These are phyloP conservation scores for Sutorius australiensis DNA, from an alignment of 768 basidiomycete genomes.

Conservation along the genomic window DNA sequence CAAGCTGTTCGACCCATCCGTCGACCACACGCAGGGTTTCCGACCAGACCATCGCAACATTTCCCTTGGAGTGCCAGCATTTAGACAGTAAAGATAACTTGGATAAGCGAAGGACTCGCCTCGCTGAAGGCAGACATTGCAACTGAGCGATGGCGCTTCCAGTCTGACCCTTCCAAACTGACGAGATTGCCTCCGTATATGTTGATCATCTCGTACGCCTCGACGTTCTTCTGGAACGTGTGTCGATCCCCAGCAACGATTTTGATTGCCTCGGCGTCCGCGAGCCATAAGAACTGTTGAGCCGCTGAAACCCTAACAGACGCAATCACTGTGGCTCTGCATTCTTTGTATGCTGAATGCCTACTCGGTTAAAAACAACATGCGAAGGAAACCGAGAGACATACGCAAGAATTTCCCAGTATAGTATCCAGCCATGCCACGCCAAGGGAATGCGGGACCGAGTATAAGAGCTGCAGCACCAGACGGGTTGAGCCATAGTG, in stretches of 20 bases:
- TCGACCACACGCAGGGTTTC: constrained; percentile 39
- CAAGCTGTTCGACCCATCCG: constrained; percentile 43
- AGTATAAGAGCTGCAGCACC: constrained; percentile 22
- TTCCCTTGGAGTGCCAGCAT: constrained; percentile 30
- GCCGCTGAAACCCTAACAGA: constrained; percentile 33
- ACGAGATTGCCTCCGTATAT: constrained; percentile 47
- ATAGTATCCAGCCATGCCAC: constrained; percentile 32
- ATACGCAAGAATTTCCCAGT: constrained; percentile 36
- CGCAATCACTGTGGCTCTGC: constrained; percentile 38
- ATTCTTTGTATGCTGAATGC: constrained; percentile 35
- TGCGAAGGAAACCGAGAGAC: constrained; percentile 3
- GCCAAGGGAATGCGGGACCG: constrained; percentile 34
- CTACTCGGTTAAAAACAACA: not conserved
- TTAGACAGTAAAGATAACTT: not conserved
- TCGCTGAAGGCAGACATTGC: constrained; percentile 51
- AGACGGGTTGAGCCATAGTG: constrained; percentile 35
- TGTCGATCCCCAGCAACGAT: constrained; percentile 30
- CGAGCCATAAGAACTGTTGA: constrained; percentile 38
- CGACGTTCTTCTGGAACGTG: constrained; percentile 40
- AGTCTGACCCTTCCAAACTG: constrained; percentile 40
- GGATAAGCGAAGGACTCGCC: constrained; percentile 19
- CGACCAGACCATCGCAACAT: constrained; percentile 47
- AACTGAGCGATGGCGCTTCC: constrained; percentile 44
- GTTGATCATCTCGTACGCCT: constrained; percentile 39
- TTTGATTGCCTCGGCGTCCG: constrained; percentile 43